These are phyloP conservation scores for Chlamydomonas sphaeroides DNA, from an alignment of 139 green algal genomes.

Conservation along the genomic window DNA sequence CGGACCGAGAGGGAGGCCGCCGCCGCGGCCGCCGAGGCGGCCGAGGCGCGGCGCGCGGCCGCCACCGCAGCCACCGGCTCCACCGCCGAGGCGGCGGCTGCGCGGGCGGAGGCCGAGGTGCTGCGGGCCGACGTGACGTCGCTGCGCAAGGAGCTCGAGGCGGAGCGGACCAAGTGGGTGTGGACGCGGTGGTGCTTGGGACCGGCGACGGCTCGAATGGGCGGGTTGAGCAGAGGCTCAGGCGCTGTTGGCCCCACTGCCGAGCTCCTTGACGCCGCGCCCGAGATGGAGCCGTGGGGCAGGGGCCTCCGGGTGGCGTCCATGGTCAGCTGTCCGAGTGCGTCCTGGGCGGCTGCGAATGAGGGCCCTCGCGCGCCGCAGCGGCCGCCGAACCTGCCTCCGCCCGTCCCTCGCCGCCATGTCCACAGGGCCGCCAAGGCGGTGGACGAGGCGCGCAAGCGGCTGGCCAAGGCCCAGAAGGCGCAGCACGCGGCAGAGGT, in stretches of 20 bases:
- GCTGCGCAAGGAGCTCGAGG: conserved; percentile 41
- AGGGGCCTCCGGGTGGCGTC: no score
- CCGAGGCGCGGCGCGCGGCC: conserved; percentile 23
- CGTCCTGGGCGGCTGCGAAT: no score
- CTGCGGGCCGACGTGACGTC: conserved; percentile 35
- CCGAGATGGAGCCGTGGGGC: no score
- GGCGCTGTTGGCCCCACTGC: no score
- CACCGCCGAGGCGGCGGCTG: conserved; percentile 41
- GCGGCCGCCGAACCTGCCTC: no score
- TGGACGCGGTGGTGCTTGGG: no score
- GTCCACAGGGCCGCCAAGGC: conserved; percentile 39
- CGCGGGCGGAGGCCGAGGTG: conserved; percentile 42
- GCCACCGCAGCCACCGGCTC: conserved; percentile 16
- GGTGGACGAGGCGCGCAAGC: conserved; percentile 59
- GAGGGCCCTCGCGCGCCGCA: no score
- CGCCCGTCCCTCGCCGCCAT: no score
- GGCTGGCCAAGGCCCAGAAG: conserved; percentile 57
- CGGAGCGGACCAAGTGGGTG: conserved; percentile 32
- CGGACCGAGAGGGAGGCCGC: conserved; percentile 30
- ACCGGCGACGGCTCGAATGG: no score
- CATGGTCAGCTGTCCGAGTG: no score
- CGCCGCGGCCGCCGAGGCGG: conserved; percentile 7
- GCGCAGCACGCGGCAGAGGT: conserved; percentile 63
- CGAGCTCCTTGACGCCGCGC: no score
- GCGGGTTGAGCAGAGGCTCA: no score